Evolutionary conservation across 108 stramenopile genomes (phyloP).

Genomic region (Nitzschia putrida): DNA sequence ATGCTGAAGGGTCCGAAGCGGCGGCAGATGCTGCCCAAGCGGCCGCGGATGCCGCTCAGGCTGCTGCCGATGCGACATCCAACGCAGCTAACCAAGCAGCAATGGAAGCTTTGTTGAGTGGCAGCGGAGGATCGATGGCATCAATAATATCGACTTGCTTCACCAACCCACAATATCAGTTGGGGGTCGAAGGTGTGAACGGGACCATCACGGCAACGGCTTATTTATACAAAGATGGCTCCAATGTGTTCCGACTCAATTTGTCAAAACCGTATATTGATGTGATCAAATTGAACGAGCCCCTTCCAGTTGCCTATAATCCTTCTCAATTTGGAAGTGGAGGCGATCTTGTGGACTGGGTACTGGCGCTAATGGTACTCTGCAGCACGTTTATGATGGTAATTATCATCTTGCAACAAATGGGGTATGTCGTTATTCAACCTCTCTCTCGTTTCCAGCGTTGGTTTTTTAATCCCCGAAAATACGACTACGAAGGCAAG

Average conservation of each 20-base stretch:
- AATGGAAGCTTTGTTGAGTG: slow-evolving; percentile 59
- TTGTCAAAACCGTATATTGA: slow-evolving; percentile 69
- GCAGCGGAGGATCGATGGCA: slow-evolving; percentile 69
- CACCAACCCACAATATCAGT: slow-evolving; percentile 69
- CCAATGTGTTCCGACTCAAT: slow-evolving; percentile 66
- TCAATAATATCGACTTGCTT: slow-evolving; percentile 61
- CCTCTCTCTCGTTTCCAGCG: slow-evolving; percentile 42
- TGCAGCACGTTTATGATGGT: slow-evolving; percentile 27
- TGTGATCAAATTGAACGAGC: slow-evolving; percentile 33
- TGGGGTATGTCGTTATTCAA: slow-evolving; percentile 31
- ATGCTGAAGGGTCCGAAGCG: slow-evolving; percentile 36
- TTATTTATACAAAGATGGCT: slow-evolving; percentile 75
- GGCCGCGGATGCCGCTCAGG: slow-evolving; percentile 59
- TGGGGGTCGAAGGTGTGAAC: slow-evolving; percentile 40
- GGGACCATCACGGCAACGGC: slow-evolving; percentile 35
- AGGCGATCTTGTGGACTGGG: slow-evolving; percentile 52
- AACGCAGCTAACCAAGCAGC: slow-evolving; percentile 52
- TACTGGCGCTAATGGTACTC: slow-evolving; percentile 41
- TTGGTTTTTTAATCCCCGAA: slow-evolving; percentile 54
- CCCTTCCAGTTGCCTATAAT: slow-evolving; percentile 26
- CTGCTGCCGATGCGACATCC: slow-evolving; percentile 72
- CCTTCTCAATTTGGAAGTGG: slow-evolving; percentile 17
- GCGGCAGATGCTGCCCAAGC: slow-evolving; percentile 45
- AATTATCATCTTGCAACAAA: slow-evolving; percentile 45
- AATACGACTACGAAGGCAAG: slow-evolving; percentile 34